Conservation (phyloP, 2,329 filamentous ascomycete species). For the Exophiala calicioides region DNA sequence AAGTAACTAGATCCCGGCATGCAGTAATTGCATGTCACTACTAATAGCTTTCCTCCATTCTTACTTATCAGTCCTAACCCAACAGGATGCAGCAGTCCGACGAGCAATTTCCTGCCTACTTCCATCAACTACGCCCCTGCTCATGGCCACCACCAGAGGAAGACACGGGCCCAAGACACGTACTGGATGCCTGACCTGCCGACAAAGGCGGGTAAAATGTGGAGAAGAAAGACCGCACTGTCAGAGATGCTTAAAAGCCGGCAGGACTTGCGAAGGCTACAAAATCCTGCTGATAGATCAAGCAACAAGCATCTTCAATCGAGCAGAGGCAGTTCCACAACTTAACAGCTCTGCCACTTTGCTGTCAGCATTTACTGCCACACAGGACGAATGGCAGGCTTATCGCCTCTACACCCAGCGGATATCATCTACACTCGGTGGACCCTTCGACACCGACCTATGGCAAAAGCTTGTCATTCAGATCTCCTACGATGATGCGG, state of each 20-base stretch:
- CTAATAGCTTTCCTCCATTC: too few relatives aligned
- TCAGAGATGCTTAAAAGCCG: slow-evolving; percentile 8
- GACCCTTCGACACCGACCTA: slow-evolving; percentile 38
- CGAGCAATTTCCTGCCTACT: not conserved
- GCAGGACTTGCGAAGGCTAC: slow-evolving; percentile 7
- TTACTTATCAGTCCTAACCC: too few relatives aligned
- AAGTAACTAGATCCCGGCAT: too few relatives aligned
- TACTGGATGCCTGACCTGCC: slow-evolving; percentile 1
- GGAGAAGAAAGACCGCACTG: slow-evolving; percentile 4
- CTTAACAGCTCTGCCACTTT: slow-evolving; percentile 2
- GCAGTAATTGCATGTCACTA: too few relatives aligned
- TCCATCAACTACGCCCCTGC: not conserved
- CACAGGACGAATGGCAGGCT: slow-evolving; percentile 36
- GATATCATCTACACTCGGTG: slow-evolving; percentile 35
- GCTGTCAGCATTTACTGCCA: slow-evolving; percentile 11
- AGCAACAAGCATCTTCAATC: not conserved
- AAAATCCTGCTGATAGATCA: not conserved
- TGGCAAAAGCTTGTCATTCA: slow-evolving; percentile 39
- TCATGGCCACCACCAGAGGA: not conserved
- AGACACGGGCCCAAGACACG: slow-evolving; percentile 1
- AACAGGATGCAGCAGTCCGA: not conserved
- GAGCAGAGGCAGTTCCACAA: not conserved
- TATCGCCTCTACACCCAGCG: slow-evolving; percentile 41
- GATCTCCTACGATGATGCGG: slow-evolving; percentile 38
- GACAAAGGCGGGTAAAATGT: slow-evolving; percentile 4